phyloP scores from a whole-genome alignment of 1,139 yeast genomes.

The Protomyces pachydermus region DNA sequence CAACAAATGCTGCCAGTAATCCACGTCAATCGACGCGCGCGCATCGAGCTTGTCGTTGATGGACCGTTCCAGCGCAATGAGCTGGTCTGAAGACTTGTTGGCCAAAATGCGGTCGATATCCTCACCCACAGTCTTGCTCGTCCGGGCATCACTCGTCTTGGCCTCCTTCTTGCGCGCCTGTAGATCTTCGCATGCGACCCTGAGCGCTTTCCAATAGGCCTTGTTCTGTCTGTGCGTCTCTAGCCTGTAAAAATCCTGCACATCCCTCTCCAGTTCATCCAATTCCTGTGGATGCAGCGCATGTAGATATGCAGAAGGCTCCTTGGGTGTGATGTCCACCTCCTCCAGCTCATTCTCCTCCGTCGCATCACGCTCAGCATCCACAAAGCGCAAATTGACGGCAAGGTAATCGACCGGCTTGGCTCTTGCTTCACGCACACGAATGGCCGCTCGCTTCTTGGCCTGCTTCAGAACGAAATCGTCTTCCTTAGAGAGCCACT shows the following conservation, averaged over 20 bases:
- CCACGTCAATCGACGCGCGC: conserved; percentile 36
- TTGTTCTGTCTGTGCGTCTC: conserved; percentile 32
- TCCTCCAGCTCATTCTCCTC: conserved; percentile 32
- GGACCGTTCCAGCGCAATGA: conserved; percentile 35
- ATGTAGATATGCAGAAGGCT: conserved; percentile 32
- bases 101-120: conserved; percentile 38
- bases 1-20: conserved; percentile 39
- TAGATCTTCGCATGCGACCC: conserved; percentile 25
- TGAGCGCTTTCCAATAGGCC: conserved; percentile 35
- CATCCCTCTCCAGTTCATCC: conserved; percentile 31
- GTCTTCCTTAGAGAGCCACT: conserved; percentile 40
- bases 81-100: conserved; percentile 36
- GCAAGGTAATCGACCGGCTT: conserved; percentile 37
- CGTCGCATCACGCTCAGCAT: conserved; percentile 31
- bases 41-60: conserved; percentile 35
- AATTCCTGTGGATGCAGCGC: conserved; percentile 29
- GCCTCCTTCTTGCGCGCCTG: conserved; percentile 19
- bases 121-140: conserved; percentile 35
- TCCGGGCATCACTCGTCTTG: conserved; percentile 27
- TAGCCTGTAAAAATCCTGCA: conserved; percentile 33
- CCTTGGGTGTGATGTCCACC: conserved; percentile 34
- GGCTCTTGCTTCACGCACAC: conserved; percentile 37
- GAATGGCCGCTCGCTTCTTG: conserved; percentile 38
- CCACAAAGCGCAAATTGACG: conserved; percentile 34
- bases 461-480: conserved; percentile 39